A percentile compares a stretch with the other conserved stretches of the same genome.
Evolutionary conservation across 2,329 filamentous ascomycete species (phyloP).

Genomic region (Penicillium sp.): DNA sequence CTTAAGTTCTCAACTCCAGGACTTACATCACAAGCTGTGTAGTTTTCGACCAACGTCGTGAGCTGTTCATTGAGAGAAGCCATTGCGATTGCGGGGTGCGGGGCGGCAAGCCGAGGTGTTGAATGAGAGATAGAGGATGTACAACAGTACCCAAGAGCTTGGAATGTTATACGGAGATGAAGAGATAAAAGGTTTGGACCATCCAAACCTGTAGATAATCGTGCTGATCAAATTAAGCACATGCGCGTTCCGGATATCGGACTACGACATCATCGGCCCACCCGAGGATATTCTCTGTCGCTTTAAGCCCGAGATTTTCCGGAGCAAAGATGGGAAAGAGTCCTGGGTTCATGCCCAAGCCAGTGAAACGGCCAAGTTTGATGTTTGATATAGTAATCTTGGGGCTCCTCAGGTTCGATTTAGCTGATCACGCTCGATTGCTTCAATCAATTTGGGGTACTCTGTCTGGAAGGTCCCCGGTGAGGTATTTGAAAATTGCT

Average conservation of each 20-base stretch:
- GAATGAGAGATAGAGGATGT: background rate
- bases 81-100: constrained; percentile 27
- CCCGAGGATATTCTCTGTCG: constrained; percentile 9
- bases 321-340: no score
- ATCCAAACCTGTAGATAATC: background rate
- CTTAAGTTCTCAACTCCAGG: background rate
- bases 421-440: no score
- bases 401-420: no score
- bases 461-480: no score
- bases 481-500: no score
- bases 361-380: no score
- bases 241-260: constrained; percentile 23
- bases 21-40: constrained; percentile 47
- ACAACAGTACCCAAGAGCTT: background rate
- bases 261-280: constrained; percentile 16
- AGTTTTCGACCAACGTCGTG: constrained; percentile 30
- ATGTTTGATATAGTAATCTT: no score
- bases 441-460: no score
- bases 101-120: background rate
- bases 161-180: background rate
- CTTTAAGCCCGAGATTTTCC: constrained; percentile 4
- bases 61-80: constrained; percentile 35
- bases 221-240: constrained; percentile 8
- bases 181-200: background rate
- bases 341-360: no score